phyloP scores from a whole-genome alignment of 106 monocot genomes.

The Apostasia ramifera region DNA sequence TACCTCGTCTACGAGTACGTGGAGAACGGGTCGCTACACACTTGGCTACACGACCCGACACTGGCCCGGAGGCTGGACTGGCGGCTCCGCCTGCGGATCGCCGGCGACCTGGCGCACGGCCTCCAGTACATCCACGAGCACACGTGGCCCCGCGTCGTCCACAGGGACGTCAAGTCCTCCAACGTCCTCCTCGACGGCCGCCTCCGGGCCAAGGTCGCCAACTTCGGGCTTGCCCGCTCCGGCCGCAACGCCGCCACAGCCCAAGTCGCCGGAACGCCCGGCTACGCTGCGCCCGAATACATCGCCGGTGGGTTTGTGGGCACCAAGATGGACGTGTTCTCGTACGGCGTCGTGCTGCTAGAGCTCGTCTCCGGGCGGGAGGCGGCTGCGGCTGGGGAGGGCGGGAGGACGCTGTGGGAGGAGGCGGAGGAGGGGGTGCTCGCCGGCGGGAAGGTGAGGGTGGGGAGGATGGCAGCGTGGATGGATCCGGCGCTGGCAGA shows the following conservation, averaged over 20 bases:
- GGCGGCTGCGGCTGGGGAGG: slow-evolving; percentile 19
- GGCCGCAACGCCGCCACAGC: slow-evolving; percentile 81
- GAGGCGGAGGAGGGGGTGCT: slow-evolving; percentile 55
- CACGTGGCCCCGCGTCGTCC: slow-evolving; percentile 82
- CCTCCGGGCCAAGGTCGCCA: slow-evolving; percentile 75
- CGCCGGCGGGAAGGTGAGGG: slow-evolving; percentile 13
- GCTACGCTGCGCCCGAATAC: slow-evolving; percentile 82
- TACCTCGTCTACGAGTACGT: slow-evolving; percentile 79
- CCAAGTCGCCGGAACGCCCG: slow-evolving; percentile 71
- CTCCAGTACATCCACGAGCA: slow-evolving; percentile 97
- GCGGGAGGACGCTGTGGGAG: slow-evolving; percentile 50
- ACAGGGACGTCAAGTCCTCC: slow-evolving; percentile 83
- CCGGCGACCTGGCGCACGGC: slow-evolving; percentile 73
- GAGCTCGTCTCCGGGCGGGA: slow-evolving; percentile 67
- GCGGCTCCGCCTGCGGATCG: slow-evolving; percentile 54
- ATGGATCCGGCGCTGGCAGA: slow-evolving; percentile 46
- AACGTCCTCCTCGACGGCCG: slow-evolving; percentile 60
- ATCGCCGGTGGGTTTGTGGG: slow-evolving; percentile 55
- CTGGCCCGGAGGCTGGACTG: slow-evolving; percentile 35
- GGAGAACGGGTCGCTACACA: slow-evolving; percentile 66
- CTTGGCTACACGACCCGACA: slow-evolving; percentile 45
- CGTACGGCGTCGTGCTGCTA: slow-evolving; percentile 76
- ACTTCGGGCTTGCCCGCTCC: slow-evolving; percentile 75
- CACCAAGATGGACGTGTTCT: slow-evolving; percentile 85
- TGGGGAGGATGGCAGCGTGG: slow-evolving; percentile 35